phyloP scores from a whole-genome alignment of 2,329 filamentous ascomycete species.

The Penicillium palitans region DNA sequence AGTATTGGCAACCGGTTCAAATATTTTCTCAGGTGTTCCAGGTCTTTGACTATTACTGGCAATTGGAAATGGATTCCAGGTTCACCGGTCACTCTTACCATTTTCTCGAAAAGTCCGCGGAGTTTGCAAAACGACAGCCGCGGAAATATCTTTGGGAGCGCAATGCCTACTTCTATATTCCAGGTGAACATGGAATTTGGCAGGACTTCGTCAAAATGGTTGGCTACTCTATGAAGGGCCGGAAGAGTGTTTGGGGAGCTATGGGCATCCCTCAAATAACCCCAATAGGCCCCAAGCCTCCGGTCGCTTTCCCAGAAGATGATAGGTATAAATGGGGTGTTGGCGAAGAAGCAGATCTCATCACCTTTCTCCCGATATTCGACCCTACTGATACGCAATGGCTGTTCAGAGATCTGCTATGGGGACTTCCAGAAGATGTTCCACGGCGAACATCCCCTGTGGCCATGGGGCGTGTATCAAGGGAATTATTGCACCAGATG shows the following conservation, averaged over 20 bases:
- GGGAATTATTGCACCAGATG: conserved; percentile 60
- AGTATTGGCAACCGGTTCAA: conserved; percentile 71
- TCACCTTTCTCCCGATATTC: conserved; percentile 76
- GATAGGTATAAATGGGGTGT: conserved; percentile 60
- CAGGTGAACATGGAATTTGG: background rate
- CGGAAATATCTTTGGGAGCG: conserved; percentile 61
- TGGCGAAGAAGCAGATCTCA: conserved; percentile 68
- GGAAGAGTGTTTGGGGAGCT: background rate
- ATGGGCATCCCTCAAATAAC: background rate
- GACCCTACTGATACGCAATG: conserved; percentile 70
- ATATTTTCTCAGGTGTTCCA: conserved; percentile 72
- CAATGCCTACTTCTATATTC: conserved; percentile 49
- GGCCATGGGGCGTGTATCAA: conserved; percentile 67
- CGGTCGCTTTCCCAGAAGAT: conserved; percentile 56
- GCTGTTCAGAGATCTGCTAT: conserved; percentile 70
- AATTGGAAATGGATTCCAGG: conserved; percentile 77
- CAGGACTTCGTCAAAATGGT: background rate
- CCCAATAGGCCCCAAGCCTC: conserved; percentile 59
- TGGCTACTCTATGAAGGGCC: background rate
- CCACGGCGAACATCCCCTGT: conserved; percentile 71
- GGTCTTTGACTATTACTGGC: conserved; percentile 76
- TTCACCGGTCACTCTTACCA: conserved; percentile 76
- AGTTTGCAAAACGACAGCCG: conserved; percentile 56
- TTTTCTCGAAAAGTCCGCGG: conserved; percentile 64
- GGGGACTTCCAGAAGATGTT: conserved; percentile 60